Percentiles rank a stretch among this genome's conserved stretches.
These are phyloP conservation scores for Actinomortierella ambigua DNA, from an alignment of 371 early-diverging fungal genomes.

Conservation along the genomic window DNA sequence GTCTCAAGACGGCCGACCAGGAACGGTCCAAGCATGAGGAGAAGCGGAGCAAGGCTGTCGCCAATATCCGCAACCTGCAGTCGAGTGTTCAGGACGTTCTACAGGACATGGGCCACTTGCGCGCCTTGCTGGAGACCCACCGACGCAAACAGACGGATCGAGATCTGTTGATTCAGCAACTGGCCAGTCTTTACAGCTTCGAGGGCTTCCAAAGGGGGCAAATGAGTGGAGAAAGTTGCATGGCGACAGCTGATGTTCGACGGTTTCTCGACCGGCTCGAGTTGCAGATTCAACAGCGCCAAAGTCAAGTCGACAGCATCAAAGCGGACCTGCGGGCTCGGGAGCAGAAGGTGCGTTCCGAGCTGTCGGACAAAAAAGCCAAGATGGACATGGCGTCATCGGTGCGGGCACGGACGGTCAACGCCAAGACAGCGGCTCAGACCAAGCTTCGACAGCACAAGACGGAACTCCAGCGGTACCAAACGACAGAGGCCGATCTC, in stretches of 20 bases:
- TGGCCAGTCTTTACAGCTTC: slow-evolving; percentile 17
- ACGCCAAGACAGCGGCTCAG: slow-evolving; percentile 21
- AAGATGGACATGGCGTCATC: slow-evolving; percentile 49
- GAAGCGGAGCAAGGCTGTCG: slow-evolving; percentile 13
- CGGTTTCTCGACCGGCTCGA: slow-evolving; percentile 29
- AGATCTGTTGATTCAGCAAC: slow-evolving; percentile 21
- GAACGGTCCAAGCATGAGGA: slow-evolving; percentile 29
- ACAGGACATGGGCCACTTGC: slow-evolving; percentile 33
- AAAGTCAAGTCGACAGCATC: slow-evolving; percentile 15
- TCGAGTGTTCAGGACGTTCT: slow-evolving; percentile 27
- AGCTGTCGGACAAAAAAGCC: slow-evolving; percentile 48
- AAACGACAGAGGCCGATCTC: slow-evolving; percentile 18
- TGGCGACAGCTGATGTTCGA: slow-evolving; percentile 18
- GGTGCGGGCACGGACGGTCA: slow-evolving; percentile 12
- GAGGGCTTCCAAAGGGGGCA: slow-evolving; percentile 10
- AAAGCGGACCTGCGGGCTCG: slow-evolving; percentile 12
- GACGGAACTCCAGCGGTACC: slow-evolving; percentile 15
- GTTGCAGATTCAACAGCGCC: slow-evolving; percentile 15
- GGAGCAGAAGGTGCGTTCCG: slow-evolving; percentile 30
- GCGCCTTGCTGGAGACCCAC: slow-evolving; percentile 23
- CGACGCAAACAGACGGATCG: slow-evolving; percentile 38
- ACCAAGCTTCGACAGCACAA: slow-evolving; percentile 23
- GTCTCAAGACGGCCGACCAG: slow-evolving; percentile 32
- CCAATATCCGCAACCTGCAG: slow-evolving; percentile 30
- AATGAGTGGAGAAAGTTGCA: no score